Evolutionary conservation across 176 grass and related monocot genomes (phyloP).

Genomic region (Musa beccarii): DNA sequence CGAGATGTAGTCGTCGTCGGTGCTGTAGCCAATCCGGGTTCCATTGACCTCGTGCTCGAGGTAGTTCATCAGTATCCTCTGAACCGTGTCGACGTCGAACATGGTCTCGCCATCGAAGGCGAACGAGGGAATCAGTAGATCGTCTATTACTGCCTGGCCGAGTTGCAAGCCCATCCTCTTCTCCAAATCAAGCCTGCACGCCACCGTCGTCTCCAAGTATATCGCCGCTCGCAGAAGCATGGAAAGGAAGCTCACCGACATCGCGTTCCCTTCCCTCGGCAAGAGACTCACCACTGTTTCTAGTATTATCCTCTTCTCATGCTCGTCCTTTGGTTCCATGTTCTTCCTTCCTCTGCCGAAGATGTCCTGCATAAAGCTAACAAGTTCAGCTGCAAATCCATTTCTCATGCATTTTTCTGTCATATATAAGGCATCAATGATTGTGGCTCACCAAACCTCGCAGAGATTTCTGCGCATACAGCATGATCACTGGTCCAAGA

Average conservation of each 20-base stretch:
- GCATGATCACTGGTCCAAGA: constrained; percentile 72
- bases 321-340: constrained; percentile 55
- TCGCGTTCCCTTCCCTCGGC: constrained; percentile 53
- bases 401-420: not conserved
- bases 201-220: constrained; percentile 68
- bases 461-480: constrained; percentile 88
- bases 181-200: constrained; percentile 81
- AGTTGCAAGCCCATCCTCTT: constrained; percentile 68
- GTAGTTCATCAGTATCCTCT: constrained; percentile 74
- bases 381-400: not conserved
- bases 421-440: not conserved
- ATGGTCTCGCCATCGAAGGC: constrained; percentile 18
- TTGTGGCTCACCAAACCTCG: constrained; percentile 51
- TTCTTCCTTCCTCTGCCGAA: constrained; percentile 44
- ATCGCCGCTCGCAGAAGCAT: constrained; percentile 73
- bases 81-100: constrained; percentile 72
- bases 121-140: constrained; percentile 67
- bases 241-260: constrained; percentile 81
- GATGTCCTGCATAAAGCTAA: constrained; percentile 39
- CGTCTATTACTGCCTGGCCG: constrained; percentile 62
- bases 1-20: constrained; percentile 58
- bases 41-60: constrained; percentile 55
- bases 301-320: constrained; percentile 74
- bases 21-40: constrained; percentile 46
- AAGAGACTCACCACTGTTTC: constrained; percentile 81